Conservation (phyloP, 1,139 yeast genomes). For the Groenewaldozyma auringiensis region DNA sequence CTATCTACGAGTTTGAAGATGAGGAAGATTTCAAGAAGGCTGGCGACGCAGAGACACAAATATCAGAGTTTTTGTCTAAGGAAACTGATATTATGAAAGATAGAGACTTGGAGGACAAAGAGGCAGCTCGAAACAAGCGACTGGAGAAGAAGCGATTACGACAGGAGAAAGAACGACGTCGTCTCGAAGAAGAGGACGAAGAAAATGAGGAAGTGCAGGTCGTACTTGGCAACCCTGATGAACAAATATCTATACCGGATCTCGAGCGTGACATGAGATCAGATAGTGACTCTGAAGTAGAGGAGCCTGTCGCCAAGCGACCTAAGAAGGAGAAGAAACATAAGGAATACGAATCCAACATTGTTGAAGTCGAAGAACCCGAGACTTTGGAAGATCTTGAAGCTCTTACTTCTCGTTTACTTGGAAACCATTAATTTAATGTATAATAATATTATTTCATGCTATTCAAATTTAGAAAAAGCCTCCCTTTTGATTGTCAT, state of each 20-base stretch:
- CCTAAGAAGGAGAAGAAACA: conserved; percentile 17
- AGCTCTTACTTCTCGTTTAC: conserved; percentile 70
- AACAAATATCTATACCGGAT: conserved; percentile 15
- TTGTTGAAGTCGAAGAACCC: conserved; percentile 78
- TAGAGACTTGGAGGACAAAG: conserved; percentile 73
- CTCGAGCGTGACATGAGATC: conserved; percentile 9
- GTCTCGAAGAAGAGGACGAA: conserved; percentile 34
- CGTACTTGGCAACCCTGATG: conserved; percentile 26
- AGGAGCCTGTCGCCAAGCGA: conserved; percentile 17
- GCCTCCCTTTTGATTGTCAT: no score
- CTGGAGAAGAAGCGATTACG: conserved; percentile 86
- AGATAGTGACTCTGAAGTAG: conserved; percentile 13
- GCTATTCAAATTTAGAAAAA: no score
- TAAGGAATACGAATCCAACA: conserved; percentile 37
- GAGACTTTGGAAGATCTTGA: conserved; percentile 90
- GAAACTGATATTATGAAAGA: conserved; percentile 63
- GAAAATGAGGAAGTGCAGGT: conserved; percentile 38
- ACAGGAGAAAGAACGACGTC: conserved; percentile 63
- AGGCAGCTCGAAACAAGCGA: conserved; percentile 70
- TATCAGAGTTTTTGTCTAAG: conserved; percentile 53
- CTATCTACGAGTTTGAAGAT: conserved; percentile 81
- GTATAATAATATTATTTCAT: not conserved
- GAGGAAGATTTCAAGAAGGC: conserved; percentile 76
- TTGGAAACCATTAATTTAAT: not conserved
- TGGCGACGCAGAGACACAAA: conserved; percentile 69